These are phyloP conservation scores for Phytophthora megakarya DNA, from an alignment of 352 stramenopile species.

Conservation along the genomic window DNA sequence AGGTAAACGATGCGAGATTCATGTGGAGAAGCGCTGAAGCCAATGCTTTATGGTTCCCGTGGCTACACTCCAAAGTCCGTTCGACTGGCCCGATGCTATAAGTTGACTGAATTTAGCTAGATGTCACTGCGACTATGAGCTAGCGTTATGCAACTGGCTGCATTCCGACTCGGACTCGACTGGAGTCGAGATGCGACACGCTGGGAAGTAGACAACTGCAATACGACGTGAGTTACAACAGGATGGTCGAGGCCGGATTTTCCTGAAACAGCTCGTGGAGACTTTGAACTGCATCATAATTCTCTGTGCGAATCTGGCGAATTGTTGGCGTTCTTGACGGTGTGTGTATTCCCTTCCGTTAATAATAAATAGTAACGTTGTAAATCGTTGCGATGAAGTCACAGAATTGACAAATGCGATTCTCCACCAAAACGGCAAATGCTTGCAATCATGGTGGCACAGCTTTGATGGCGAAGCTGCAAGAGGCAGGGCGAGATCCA, in stretches of 20 bases:
- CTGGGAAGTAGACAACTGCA: not conserved
- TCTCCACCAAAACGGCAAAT: not conserved
- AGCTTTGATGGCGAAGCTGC: not conserved
- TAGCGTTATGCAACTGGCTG: not conserved
- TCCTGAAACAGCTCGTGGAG: not conserved
- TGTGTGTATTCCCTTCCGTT: not conserved
- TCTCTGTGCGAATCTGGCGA: not conserved
- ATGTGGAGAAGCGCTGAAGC: no score
- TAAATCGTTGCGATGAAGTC: not conserved
- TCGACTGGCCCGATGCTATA: not conserved
- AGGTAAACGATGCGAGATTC: no score
- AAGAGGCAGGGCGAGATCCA: not conserved
- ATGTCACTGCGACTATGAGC: not conserved
- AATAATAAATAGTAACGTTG: not conserved
- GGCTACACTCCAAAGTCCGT: not conserved
- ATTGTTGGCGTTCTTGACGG: no score
- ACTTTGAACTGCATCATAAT: not conserved
- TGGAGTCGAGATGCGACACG: not conserved
- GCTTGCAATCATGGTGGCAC: not conserved
- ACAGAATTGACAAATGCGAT: not conserved
- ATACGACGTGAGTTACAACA: not conserved
- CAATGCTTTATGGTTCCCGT: not conserved
- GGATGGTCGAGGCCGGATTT: not conserved
- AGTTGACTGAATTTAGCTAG: not conserved
- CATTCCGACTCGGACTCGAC: no score